Evolutionary conservation across 169 alveolate species (phyloP), one percentile per base, ranked within the genome.

Genomic region (Toxoplasma gondii): DNA sequence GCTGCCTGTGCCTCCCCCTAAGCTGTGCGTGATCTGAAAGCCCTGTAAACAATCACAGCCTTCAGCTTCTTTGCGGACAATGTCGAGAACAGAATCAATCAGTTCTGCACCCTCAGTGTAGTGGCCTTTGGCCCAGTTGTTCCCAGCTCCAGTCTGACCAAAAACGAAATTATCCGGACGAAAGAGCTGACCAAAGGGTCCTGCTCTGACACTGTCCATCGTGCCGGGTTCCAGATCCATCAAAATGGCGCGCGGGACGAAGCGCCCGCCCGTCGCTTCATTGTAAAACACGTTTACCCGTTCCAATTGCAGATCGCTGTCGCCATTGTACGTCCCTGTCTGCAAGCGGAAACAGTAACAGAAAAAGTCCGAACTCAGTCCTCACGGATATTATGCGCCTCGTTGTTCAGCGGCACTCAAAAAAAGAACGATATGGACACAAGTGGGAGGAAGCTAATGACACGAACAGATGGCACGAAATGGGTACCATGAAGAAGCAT

Each of bases 1-100:
- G 58, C 99, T 98, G 88, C 99, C 99, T 36, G 99, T 99, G 96
- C 99, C 99, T 91, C 99, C 99, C 84, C 99, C 99, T 94, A 99
- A 97, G 41, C 99, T 98, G 98, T 99, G 99, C 10, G 99, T 98
- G 91, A 99, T 97, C 93, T 99, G 99, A 98, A 99, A 99, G 70
- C 99, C 99, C 96, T 99, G 99, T 88, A 99, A 96, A 97, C 99
- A 99, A 97, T 99, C 99, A 96, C 99, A 98, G 82, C 99, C 99
- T 97, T 99, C 99, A 69, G 99, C 99, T 96, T 99, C 99, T 97
- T 99, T 98, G 96, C 99, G 98, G 93, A 99, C 99, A 80, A 99
- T 99, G 95, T 99, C 99, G 95, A 99, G 97, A 92, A 99, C 99
- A 81, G 99, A 98, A 96, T 99, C 99, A 80, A 99, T 98, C 87